phyloP scores from a whole-genome alignment of 2,329 filamentous ascomycete species.

The Ceratocystis variospora region DNA sequence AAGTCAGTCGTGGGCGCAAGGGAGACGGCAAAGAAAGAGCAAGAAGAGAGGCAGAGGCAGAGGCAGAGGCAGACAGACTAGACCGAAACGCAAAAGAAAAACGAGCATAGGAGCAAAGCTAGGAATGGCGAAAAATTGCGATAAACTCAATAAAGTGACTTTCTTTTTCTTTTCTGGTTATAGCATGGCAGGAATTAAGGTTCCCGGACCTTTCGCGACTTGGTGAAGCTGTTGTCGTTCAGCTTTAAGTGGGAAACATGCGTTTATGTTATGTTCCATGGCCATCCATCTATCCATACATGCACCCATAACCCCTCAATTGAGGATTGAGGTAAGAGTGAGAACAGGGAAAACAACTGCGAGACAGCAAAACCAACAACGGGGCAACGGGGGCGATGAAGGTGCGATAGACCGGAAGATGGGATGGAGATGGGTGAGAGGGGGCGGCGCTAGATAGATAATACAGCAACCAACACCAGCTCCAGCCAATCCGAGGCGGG shows the following conservation, averaged over 20 bases:
- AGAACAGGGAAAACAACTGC: too few species aligned
- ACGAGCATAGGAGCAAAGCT: not conserved
- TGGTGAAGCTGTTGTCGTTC: not conserved
- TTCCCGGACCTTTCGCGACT: not conserved
- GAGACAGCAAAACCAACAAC: too few species aligned
- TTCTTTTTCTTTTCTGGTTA: not conserved
- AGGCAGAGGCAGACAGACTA: not conserved
- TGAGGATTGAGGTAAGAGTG: too few species aligned
- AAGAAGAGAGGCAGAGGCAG: not conserved
- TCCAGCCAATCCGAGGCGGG: too few species aligned
- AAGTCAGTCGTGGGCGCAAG: not conserved
- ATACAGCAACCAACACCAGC: too few species aligned
- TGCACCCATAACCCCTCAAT: not conserved
- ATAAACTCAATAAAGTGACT: not conserved
- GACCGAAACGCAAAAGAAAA: not conserved
- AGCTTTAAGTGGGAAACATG: not conserved
- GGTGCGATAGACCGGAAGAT: too few species aligned
- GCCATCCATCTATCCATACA: not conserved
- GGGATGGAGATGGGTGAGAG: too few species aligned
- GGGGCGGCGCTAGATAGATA: too few species aligned
- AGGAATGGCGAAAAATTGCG: not conserved
- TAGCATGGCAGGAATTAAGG: not conserved
- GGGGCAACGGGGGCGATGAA: too few species aligned
- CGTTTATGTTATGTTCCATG: not conserved
- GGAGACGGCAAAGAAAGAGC: not conserved